Base-by-base conservation (phyloP, 257 asterid species). In the Solanum gandarillasii region DNA sequence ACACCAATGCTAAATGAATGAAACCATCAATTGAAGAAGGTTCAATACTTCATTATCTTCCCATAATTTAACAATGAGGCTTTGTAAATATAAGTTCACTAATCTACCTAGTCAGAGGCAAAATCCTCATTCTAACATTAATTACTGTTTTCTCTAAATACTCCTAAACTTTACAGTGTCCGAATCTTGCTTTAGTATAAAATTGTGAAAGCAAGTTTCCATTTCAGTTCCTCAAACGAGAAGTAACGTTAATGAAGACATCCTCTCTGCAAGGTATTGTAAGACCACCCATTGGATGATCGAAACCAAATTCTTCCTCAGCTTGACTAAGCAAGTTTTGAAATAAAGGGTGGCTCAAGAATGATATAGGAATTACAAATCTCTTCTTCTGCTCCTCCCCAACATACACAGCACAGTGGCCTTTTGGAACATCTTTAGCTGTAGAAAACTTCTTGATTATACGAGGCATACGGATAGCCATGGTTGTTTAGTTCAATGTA, bases 201-300 rank as follows among this genome's bases (percentile, higher is more conserved):
- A 67, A 85, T 81, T 81, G 27, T 76, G 23, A 76, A 39, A 39
- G 60, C 36, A 39, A 41, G 84, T 78, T 78, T 78, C 2, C 6
- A 12, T 25, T 14, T 78, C 62, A 78, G 62, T 78, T 78, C 67
- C 67, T 79, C 85, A 94, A 85, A 5, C 65, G 83, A 31, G 93
- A 90, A 20, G 91, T 88, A 71, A 92, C 23, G 79, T 91, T 46
- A 13, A 75, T 11, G 67, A 94, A 94, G 31, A 86, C 60, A n/a
- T 89, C 92, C 62, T 88, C 87, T 41, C 86, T 85, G 87, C 94
- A 94, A 10, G 94, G 95, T 23, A 94, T 89, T 9, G 94, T 93
- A 4, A 93, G 92, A 60, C 96, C 94, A 1, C 94, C 96, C 94
- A 92, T 92, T 6, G 94, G 95, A 89, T 93, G 94, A 78, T 91